These are phyloP conservation scores for Ceratocystis cacaofunesta DNA, from an alignment of 2,329 filamentous ascomycete species.

Conservation along the genomic window DNA sequence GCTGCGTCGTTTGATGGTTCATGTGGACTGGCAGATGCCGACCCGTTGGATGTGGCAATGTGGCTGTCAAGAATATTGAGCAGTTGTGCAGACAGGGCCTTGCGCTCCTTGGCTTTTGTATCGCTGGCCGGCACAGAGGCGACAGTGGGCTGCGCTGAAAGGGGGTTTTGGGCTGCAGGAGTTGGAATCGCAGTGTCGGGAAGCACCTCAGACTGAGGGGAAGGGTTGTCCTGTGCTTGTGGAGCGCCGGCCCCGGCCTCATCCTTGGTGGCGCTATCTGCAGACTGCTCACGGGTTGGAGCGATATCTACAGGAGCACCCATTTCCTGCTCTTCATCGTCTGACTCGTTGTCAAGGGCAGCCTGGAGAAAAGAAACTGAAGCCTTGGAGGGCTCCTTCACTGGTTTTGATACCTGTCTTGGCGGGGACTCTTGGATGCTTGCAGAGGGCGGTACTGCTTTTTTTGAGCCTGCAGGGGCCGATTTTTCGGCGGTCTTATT, in stretches of 20 bases:
- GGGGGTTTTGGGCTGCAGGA: neutral
- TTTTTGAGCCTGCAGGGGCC: neutral
- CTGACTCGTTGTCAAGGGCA: conserved; percentile 8
- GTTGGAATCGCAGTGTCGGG: neutral
- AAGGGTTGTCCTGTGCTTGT: neutral
- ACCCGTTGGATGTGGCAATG: conserved; percentile 2
- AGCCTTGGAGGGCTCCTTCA: neutral
- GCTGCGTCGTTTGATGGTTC: conserved; percentile 18
- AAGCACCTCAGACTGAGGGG: neutral
- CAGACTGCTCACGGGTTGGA: neutral
- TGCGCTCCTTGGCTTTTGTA: conserved; percentile 9
- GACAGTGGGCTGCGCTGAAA: neutral
- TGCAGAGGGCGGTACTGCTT: neutral
- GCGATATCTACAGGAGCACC: neutral
- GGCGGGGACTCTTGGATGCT: neutral
- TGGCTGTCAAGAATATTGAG: conserved; percentile 17
- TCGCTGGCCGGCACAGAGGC: neutral
- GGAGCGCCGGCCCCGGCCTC: neutral
- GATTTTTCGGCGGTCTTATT: neutral
- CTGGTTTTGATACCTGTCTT: neutral
- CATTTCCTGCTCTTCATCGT: conserved; percentile 5
- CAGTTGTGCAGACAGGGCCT: conserved; percentile 12
- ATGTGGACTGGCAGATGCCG: conserved; percentile 17
- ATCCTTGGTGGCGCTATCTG: neutral
- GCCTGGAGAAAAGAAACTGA: conserved; percentile 6